Base-by-base conservation (phyloP, 1,284 basidiomycete genomes). In the Ceratobasidium papillatum region DNA sequence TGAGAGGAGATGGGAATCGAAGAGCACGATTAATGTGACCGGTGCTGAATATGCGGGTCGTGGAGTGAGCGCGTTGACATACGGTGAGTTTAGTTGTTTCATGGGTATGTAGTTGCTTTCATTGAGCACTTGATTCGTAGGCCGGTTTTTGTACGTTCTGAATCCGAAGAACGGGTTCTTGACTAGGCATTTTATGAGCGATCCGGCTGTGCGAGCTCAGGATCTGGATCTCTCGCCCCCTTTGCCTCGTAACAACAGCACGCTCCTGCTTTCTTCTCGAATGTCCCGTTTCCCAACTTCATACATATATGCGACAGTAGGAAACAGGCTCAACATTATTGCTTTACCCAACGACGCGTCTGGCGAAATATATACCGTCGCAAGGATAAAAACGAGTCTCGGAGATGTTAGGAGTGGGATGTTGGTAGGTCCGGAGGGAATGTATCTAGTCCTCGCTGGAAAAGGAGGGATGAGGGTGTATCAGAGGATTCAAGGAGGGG, bases 151-250 rank as follows among this genome's bases (percentile, higher is more conserved):
- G 32, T 47, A 64, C 12, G 27, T 64, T 1, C 45, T 64, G 3
- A 43, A 64, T 27, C 45, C 62, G 9, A 22, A 3, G n/a, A 27
- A 12, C 9, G 45, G 62, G 17, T 5, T 17, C 17, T 47, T 64
- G 62, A 47, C 62, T 41, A 11, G 47, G 12, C 45, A 64, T 34
- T 64, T 49, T 14, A 30, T 64, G 17, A 49, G 62, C 45, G 62
- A 64, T n/a, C 41, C 41, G 17, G 41, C 27, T 8, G 47, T 64
- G 7, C 19, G 17, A n/a, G 43, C 62, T n/a, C 62, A 64, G 32
- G 27, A 64, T 8, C 22, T 64, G 11, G 19, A 14, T 9, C 45
- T 51, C 30, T 9, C 45, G 5, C 7, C 62, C 8, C 19, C 62
- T n/a, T 7, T 8, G 8, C 12, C 43, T 27, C 22, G 12, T 17